Percentiles rank a stretch among this genome's conserved stretches.
These are phyloP conservation scores for Nakazawaea ishiwadae DNA, from an alignment of 805 yeast genomes.

Conservation along the genomic window DNA sequence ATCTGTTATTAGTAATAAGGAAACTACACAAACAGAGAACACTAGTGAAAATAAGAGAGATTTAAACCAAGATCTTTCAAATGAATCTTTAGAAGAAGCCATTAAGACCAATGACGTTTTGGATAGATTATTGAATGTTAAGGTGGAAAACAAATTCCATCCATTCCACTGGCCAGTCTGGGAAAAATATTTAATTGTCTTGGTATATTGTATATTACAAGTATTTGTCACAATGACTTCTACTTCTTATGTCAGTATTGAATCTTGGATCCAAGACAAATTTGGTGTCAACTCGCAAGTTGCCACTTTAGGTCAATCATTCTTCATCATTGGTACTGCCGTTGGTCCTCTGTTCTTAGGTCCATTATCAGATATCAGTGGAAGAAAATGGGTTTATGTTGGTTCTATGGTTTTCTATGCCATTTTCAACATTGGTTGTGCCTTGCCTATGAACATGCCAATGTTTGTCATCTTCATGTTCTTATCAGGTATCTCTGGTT, in stretches of 20 bases:
- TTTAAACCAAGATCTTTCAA: slow-evolving; percentile 3
- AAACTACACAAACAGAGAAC: too few relatives aligned
- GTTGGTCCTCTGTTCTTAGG: slow-evolving; percentile 31
- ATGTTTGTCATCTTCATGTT: slow-evolving; percentile 29
- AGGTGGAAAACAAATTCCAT: slow-evolving; percentile 23
- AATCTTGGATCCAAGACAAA: slow-evolving; percentile 22
- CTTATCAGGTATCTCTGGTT: slow-evolving; percentile 27
- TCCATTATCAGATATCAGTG: slow-evolving; percentile 31
- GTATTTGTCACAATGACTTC: slow-evolving; percentile 27
- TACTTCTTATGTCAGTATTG: slow-evolving; percentile 28
- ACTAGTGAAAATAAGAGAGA: not conserved
- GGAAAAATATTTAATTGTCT: slow-evolving; percentile 21
- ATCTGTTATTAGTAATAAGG: too few relatives aligned
- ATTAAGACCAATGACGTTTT: slow-evolving; percentile 1
- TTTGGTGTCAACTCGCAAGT: slow-evolving; percentile 25
- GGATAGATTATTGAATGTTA: slow-evolving; percentile 6
- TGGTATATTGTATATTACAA: slow-evolving; percentile 25
- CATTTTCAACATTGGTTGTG: slow-evolving; percentile 29
- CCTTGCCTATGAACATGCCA: slow-evolving; percentile 28
- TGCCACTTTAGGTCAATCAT: slow-evolving; percentile 29
- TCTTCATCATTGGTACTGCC: slow-evolving; percentile 31
- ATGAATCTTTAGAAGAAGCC: slow-evolving; percentile 1
- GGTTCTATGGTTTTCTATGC: slow-evolving; percentile 24
- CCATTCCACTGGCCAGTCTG: slow-evolving; percentile 27
- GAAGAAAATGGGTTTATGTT: slow-evolving; percentile 32